phyloP scores from a whole-genome alignment of 176 grass and related monocot species.

The Cocos nucifera region DNA sequence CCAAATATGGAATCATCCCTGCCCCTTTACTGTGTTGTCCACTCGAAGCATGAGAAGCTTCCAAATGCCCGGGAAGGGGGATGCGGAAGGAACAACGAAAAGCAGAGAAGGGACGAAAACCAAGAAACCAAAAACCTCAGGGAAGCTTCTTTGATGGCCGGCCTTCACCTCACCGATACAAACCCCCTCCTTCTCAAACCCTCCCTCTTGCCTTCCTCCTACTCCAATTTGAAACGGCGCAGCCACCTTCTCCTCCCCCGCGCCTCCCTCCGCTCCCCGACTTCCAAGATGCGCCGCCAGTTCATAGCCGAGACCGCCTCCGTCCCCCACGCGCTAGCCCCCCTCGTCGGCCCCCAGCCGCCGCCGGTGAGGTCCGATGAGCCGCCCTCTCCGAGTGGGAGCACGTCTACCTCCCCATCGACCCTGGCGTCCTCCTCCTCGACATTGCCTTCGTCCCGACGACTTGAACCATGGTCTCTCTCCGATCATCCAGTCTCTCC shows the following conservation, averaged over 20 bases:
- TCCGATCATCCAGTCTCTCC: neutral
- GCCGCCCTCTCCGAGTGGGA: slow-evolving; percentile 71
- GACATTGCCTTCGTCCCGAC: slow-evolving; percentile 95
- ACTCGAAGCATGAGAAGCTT: too few relatives aligned
- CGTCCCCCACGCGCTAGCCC: slow-evolving; percentile 14
- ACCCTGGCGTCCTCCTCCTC: slow-evolving; percentile 86
- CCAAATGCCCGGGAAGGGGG: too few relatives aligned
- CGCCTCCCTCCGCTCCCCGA: slow-evolving; percentile 15
- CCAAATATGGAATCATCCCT: too few relatives aligned
- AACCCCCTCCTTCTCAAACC: neutral
- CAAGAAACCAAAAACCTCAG: too few relatives aligned
- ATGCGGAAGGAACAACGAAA: too few relatives aligned
- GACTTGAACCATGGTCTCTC: slow-evolving; percentile 55
- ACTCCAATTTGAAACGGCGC: slow-evolving; percentile 17
- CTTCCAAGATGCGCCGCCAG: slow-evolving; percentile 30
- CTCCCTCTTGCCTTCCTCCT: slow-evolving; percentile 4
- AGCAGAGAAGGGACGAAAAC: too few relatives aligned
- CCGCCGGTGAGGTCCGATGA: slow-evolving; percentile 27
- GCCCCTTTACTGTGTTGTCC: too few relatives aligned
- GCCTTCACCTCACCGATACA: slow-evolving; percentile 24
- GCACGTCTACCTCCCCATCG: slow-evolving; percentile 63
- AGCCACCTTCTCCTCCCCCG: slow-evolving; percentile 27
- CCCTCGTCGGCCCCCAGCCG: slow-evolving; percentile 2
- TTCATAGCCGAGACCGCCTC: slow-evolving; percentile 31
- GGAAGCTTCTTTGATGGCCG: slow-evolving; percentile 45